A percentile compares a stretch with the other conserved stretches of the same genome.
phyloP scores from a whole-genome alignment of 441 rosid genomes.

The Populus hybrid region DNA sequence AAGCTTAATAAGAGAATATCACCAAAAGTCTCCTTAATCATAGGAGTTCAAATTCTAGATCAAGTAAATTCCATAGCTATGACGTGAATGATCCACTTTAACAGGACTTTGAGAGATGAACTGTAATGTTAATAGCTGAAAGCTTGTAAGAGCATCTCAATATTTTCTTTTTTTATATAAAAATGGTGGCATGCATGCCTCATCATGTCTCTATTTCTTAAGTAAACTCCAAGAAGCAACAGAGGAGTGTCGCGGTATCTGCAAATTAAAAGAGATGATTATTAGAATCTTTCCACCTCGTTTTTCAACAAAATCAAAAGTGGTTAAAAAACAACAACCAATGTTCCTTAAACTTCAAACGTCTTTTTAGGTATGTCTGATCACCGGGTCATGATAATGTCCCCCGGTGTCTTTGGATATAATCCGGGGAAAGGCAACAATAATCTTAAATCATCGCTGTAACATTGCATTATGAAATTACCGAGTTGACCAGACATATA shows the following conservation, averaged over 20 bases:
- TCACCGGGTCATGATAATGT: not conserved
- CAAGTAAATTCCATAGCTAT: no score
- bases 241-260: not conserved
- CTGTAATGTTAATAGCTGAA: not conserved
- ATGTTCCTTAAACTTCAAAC: not conserved
- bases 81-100: no score
- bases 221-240: not conserved
- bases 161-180: no score
- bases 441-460: not conserved
- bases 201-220: not conserved
- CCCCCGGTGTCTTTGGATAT: not conserved
- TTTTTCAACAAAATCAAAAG: not conserved
- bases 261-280: not conserved
- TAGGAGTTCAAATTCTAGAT: no score
- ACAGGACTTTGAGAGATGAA: no score
- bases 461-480: no score
- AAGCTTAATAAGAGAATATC: no score
- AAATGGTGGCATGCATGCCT: not conserved
- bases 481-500: no score
- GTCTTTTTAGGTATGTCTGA: not conserved
- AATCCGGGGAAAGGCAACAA: not conserved
- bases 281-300: not conserved
- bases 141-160: no score
- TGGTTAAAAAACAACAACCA: not conserved
- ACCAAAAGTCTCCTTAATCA: no score